Evolutionary conservation across 2,329 filamentous ascomycete species (phyloP).

Genomic region (Hawksworthiomyces lignivorus): DNA sequence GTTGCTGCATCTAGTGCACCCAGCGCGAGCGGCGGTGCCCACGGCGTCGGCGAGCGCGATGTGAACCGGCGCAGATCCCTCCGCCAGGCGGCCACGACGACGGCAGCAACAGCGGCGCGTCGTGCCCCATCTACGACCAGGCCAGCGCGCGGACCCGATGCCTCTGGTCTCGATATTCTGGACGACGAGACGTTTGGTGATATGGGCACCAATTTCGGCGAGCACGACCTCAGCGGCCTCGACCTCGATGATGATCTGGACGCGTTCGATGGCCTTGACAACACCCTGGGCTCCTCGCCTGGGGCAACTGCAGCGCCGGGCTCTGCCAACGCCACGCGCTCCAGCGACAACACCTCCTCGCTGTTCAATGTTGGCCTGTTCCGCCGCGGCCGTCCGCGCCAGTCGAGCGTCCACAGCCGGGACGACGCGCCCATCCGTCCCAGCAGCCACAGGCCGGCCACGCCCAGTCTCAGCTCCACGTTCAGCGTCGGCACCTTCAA

Average conservation of each 20-base stretch:
- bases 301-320: neutral
- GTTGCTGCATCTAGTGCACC: conserved; percentile 8
- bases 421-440: conserved; percentile 46
- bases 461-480: conserved; percentile 39
- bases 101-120: conserved; percentile 2
- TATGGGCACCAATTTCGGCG: conserved; percentile 28
- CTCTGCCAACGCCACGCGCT: conserved; percentile 22
- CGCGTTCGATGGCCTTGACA: conserved; percentile 11
- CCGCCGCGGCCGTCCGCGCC: conserved; percentile 35
- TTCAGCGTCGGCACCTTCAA: conserved; percentile 52
- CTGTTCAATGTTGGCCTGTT: conserved; percentile 40
- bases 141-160: conserved; percentile 26
- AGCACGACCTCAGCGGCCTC: conserved; percentile 25
- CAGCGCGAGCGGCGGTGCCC: conserved; percentile 23
- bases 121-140: conserved; percentile 16
- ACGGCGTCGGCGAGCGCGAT: conserved; percentile 29
- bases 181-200: conserved; percentile 41
- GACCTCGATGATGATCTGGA: conserved; percentile 11
- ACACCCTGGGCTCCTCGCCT: conserved; percentile 18
- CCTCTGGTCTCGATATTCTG: conserved; percentile 39
- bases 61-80: conserved; percentile 18
- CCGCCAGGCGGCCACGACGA: conserved; percentile 16
- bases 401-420: conserved; percentile 43
- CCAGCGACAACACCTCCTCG: conserved; percentile 32
- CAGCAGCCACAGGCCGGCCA: conserved; percentile 41